These are phyloP conservation scores for Diaporthe aspalathi DNA, from an alignment of 2,329 filamentous ascomycete species.

Conservation along the genomic window DNA sequence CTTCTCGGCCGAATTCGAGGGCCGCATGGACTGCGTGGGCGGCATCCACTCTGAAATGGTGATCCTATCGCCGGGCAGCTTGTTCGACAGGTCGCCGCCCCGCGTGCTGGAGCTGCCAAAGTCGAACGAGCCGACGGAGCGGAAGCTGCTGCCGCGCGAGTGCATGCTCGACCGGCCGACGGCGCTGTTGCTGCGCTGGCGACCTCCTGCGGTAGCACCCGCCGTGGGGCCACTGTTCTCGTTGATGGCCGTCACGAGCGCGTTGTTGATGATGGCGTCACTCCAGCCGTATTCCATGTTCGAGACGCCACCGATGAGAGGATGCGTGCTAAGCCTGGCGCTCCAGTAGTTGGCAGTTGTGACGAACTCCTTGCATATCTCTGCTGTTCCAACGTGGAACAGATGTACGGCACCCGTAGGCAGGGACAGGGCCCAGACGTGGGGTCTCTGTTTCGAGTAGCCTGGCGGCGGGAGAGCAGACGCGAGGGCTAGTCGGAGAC, in stretches of 20 bases:
- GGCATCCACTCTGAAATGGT: slow-evolving; percentile 89
- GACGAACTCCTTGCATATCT: slow-evolving; percentile 95
- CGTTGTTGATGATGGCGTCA: slow-evolving; percentile 78
- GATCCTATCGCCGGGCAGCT: slow-evolving; percentile 86
- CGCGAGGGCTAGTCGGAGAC: slow-evolving; percentile 90
- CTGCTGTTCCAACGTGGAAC: slow-evolving; percentile 96
- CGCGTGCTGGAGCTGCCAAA: slow-evolving; percentile 64
- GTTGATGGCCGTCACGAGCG: slow-evolving; percentile 64
- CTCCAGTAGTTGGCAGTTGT: slow-evolving; percentile 98
- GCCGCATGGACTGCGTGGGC: slow-evolving; percentile 89
- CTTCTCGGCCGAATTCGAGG: slow-evolving; percentile 79
- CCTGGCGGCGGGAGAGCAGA: slow-evolving; percentile 90
- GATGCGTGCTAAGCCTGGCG: slow-evolving; percentile 91
- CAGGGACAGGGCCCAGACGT: slow-evolving; percentile 94
- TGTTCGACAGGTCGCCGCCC: slow-evolving; percentile 51
- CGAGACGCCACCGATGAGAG: slow-evolving; percentile 89
- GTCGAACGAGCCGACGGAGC: slow-evolving; percentile 69
- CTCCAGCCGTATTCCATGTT: slow-evolving; percentile 99
- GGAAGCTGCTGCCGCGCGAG: slow-evolving; percentile 60
- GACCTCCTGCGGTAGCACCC: slow-evolving; percentile 48
- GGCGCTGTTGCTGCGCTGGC: slow-evolving; percentile 62
- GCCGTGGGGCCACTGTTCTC: slow-evolving; percentile 51
- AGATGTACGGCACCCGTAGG: slow-evolving; percentile 94
- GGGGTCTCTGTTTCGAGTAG: slow-evolving; percentile 88
- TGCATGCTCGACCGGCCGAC: slow-evolving; percentile 59